Evolutionary conservation across 139 green algal genomes (phyloP), one percentile per base, ranked within the genome.

Genomic region (Closterium sp.): DNA sequence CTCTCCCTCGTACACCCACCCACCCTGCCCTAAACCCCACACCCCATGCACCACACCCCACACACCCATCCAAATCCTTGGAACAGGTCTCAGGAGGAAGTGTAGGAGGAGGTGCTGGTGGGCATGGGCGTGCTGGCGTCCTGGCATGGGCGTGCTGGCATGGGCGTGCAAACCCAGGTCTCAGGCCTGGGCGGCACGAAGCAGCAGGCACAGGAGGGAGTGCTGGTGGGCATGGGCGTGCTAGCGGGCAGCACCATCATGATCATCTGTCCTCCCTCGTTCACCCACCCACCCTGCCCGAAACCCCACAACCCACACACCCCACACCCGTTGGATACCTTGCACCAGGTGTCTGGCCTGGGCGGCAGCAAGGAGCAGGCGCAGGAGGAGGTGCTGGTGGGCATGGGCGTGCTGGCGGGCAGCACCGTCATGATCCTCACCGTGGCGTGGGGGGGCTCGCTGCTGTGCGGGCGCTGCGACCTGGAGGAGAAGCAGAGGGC

Each of bases 371-470:
- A 36, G 85, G 89, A 31, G 32, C 4, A 92, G 36, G 81, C 81
- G 81, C 81, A 89, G 84, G 92, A 92, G 90, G 32, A 95, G 89
- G 90, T 97, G 86, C 85, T 84, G 30, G 94, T 95, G 28, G 93
- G 94, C 16, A 89, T 96, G 86, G 95, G 95, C 16, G 96, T 95
- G 35, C 94, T 97, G 66, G 95, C 94, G 19, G 95, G 95, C 83
- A 94, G 87, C 86, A 96, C 91, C 32, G 91, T 96, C 6, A 95
- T 97, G 94, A 94, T 97, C 43, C 94, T 96, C 64, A 96, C 95
- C 8, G 87, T 96, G 25, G 94, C 94, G 19, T 97, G 95, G 95
- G 95, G 86, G n/a, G 90, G 93, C 4, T 94, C 90, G 2, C 21
- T 93, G n/a, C 64, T 93, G 5, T n/a, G 25, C n/a, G 95, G 95